These are phyloP conservation scores for Starmerella bacillaris DNA, from an alignment of 805 yeast species.

Conservation along the genomic window DNA sequence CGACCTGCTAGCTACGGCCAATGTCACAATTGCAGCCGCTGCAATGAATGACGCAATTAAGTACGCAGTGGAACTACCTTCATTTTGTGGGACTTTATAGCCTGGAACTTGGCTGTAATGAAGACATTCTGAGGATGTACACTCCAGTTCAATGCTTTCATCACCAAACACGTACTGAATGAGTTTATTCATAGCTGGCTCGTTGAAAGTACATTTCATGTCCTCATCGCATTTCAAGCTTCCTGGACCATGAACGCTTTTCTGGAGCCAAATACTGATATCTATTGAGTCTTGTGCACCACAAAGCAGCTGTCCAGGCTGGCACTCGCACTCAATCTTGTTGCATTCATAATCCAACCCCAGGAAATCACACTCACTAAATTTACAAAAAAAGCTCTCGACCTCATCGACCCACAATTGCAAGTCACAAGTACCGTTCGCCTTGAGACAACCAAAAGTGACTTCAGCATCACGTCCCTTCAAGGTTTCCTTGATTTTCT, in stretches of 20 bases:
- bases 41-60: slow-evolving; percentile 16
- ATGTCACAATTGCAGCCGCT: slow-evolving; percentile 13
- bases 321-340: slow-evolving; percentile 65
- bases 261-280: slow-evolving; percentile 77
- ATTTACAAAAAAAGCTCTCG: slow-evolving; percentile 81
- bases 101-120: slow-evolving; percentile 91
- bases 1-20: background rate
- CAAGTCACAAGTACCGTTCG: slow-evolving; percentile 53
- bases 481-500: slow-evolving; percentile 64
- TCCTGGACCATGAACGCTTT: slow-evolving; percentile 86
- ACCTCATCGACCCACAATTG: slow-evolving; percentile 89
- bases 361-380: slow-evolving; percentile 52
- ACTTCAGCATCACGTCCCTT: slow-evolving; percentile 77
- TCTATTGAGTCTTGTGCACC: slow-evolving; percentile 90
- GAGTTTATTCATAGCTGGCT: slow-evolving; percentile 89
- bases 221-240: slow-evolving; percentile 61
- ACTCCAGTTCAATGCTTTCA: slow-evolving; percentile 61
- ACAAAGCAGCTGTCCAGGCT: slow-evolving; percentile 84
- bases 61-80: slow-evolving; percentile 16
- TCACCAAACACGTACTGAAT: slow-evolving; percentile 91
- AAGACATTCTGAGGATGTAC: slow-evolving; percentile 78
- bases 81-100: slow-evolving; percentile 44
- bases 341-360: slow-evolving; percentile 60
- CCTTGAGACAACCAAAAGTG: slow-evolving; percentile 69
- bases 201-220: slow-evolving; percentile 61